Base-by-base conservation (phyloP, 192 early-diverging fungal genomes). In the Pilaira anomala region DNA sequence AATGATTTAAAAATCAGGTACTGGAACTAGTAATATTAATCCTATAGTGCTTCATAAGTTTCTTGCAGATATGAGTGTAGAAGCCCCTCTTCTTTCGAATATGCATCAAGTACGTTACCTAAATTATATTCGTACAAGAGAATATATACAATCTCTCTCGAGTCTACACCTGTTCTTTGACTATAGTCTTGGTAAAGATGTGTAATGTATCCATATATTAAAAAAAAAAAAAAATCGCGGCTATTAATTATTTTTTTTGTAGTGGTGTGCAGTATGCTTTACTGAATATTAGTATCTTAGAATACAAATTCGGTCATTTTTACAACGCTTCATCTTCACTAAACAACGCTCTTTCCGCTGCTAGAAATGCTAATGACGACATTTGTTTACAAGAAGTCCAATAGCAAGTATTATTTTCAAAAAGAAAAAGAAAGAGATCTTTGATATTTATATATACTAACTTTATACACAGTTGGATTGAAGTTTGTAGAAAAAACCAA, bases 331-430 rank as follows among this genome's bases (percentile, higher is more conserved):
- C 30, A 33, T 54, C 52, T 26, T 25, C 30, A 54, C 11, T 55
- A 21, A 55, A 55, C 7, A 28, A 55, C 30, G 53, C 53, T n/a
- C 19, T 55, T 14, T 19, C 53, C 19, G n/a, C 53, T 33, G 53
- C 53, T 7, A 29, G 53, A 30, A 18, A 9, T 11, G 30, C n/a
- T 18, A 55, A 55, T 4, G 53, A 55, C 18, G 53, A 55, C 18
- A 18, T 14, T 33, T 55, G 53, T 36, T 30, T 55, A 33, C 53
- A 55, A 33, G 53, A 55, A 55, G 26, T 55, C 19, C 53, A 55
- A 36, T 55, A 33, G 53, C 30, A 21, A 55, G 28, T 16, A 16
- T 5, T 6, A 18, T 46, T 46, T 19, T 19, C n/a, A n/a, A n/a
- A n/a, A n/a, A n/a, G n/a, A n/a, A n/a, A n/a, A n/a, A n/a, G n/a